Evolutionary conservation across 257 asterid genomes (phyloP), one percentile per base, ranked within the genome.

Genomic region (Ehretia macrophylla): DNA sequence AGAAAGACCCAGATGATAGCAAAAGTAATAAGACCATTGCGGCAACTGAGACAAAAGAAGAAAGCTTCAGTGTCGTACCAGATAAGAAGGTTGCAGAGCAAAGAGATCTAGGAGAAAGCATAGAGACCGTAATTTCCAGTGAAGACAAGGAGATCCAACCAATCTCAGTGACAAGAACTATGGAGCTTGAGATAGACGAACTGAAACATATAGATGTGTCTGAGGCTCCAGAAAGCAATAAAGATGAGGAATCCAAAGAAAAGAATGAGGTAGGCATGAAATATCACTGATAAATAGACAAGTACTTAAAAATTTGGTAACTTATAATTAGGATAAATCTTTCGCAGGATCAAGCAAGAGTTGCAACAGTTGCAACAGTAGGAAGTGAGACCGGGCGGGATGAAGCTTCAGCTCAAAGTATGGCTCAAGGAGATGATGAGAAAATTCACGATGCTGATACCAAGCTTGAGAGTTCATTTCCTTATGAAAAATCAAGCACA

Each of bases 1-100:
- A 83, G 20, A 42, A 14, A 42, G 47, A 42, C 47, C 1, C 8
- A 42, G 47, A 2, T 42, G 47, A 42, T 42, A 2, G 12, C 47
- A 42, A 2, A 42, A 42, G 47, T 14, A 14, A 14, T 27, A 27
- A 27, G 6, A 27, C 35, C 35, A 42, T 42, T 2, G 4, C 11
- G 14, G 47, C 2, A 14, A 10, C 3, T 1, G 47, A 42, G 47
- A 11, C 9, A 14, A 35, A 56, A 62, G 14, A 21, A 0, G 18
- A 20, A 17, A 62, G 58, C 57, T 50, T 51, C 20, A 38, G 37
- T 49, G 32, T 10, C 0, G 37, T 37, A 22, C 52, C 64, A 37
- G 45, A 49, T 16, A 1, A 11, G 58, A 48, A 42, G 12, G 8
- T 42, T 42, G 3, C 11, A 3, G 47, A 3, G 16, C 47, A 42